phyloP scores from a whole-genome alignment of 2,329 filamentous ascomycete genomes.

The Ustulina deusta region DNA sequence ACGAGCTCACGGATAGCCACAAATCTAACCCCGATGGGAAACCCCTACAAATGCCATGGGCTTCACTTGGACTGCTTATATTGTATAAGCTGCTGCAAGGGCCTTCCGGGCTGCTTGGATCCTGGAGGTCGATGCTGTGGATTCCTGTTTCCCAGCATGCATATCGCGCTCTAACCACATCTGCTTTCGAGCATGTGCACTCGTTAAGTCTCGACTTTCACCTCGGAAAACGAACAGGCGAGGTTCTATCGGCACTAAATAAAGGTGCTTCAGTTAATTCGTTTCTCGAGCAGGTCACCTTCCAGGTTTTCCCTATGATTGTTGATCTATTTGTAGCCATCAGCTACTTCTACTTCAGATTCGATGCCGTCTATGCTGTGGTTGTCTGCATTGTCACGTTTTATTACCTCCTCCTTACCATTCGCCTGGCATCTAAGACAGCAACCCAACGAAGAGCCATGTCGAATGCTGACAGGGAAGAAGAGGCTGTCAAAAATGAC shows the following conservation, averaged over 20 bases:
- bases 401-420: slow-evolving; percentile 95
- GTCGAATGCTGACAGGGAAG: slow-evolving; percentile 93
- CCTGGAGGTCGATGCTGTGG: slow-evolving; percentile 86
- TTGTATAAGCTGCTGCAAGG: slow-evolving; percentile 86
- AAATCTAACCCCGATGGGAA: slow-evolving; percentile 60
- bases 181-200: slow-evolving; percentile 97
- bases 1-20: slow-evolving; percentile 64
- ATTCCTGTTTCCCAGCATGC: slow-evolving; percentile 98
- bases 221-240: slow-evolving; percentile 93
- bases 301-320: slow-evolving; percentile 94
- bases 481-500: slow-evolving; percentile 98
- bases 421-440: slow-evolving; percentile 93
- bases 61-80: slow-evolving; percentile 80
- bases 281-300: slow-evolving; percentile 96
- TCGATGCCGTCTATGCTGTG: slow-evolving; percentile 90
- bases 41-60: slow-evolving; percentile 73
- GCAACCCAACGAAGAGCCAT: slow-evolving; percentile 92
- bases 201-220: slow-evolving; percentile 96
- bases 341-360: slow-evolving; percentile 79
- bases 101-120: slow-evolving; percentile 86
- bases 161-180: slow-evolving; percentile 92
- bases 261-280: slow-evolving; percentile 97
- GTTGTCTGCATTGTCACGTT: slow-evolving; percentile 92
- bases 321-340: slow-evolving; percentile 90
- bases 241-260: slow-evolving; percentile 93